Percentiles rank a stretch among this genome's conserved stretches.
Evolutionary conservation across 1,284 basidiomycete species (phyloP).

Genomic region (Violaceomyces palustris): DNA sequence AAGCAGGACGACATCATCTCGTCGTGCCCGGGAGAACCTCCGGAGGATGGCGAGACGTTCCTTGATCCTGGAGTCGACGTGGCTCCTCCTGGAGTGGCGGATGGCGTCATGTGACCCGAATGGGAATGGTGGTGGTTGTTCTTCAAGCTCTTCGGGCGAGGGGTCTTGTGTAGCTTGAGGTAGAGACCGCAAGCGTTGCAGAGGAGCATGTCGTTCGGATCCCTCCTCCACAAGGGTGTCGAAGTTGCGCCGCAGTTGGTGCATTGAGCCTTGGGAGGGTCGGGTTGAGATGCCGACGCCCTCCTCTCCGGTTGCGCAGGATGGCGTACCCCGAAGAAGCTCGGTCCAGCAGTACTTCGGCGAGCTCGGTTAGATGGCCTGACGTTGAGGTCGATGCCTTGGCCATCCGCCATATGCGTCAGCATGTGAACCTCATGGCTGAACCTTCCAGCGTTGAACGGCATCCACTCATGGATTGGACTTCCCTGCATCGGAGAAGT

Average conservation of each 20-base stretch:
- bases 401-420: slow-evolving; percentile 20
- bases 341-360: slow-evolving; percentile 20
- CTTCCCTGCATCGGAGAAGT: slow-evolving; percentile 27
- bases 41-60: slow-evolving; percentile 13
- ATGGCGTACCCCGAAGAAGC: slow-evolving; percentile 24
- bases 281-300: slow-evolving; percentile 6
- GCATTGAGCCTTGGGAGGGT: slow-evolving; percentile 28
- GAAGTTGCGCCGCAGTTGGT: slow-evolving; percentile 47
- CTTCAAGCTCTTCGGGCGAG: slow-evolving; percentile 41
- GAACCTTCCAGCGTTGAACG: slow-evolving; percentile 1
- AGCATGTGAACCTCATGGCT: slow-evolving; percentile 10
- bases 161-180: slow-evolving; percentile 48
- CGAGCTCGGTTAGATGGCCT: slow-evolving; percentile 23
- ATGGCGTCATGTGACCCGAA: slow-evolving; percentile 26
- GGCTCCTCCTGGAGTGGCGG: slow-evolving; percentile 26
- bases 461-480: slow-evolving; percentile 5
- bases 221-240: slow-evolving; percentile 47
- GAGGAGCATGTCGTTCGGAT: slow-evolving; percentile 40
- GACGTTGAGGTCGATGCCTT: slow-evolving; percentile 5
- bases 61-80: slow-evolving; percentile 22
- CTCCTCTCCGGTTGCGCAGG: slow-evolving; percentile 9
- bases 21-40: slow-evolving; percentile 7
- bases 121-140: slow-evolving; percentile 29
- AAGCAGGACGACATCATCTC: slow-evolving; percentile 37
- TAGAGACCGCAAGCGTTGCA: slow-evolving; percentile 52